These are phyloP conservation scores for Ceratobasidium theobromae DNA, from an alignment of 1,284 basidiomycete species.

Conservation along the genomic window DNA sequence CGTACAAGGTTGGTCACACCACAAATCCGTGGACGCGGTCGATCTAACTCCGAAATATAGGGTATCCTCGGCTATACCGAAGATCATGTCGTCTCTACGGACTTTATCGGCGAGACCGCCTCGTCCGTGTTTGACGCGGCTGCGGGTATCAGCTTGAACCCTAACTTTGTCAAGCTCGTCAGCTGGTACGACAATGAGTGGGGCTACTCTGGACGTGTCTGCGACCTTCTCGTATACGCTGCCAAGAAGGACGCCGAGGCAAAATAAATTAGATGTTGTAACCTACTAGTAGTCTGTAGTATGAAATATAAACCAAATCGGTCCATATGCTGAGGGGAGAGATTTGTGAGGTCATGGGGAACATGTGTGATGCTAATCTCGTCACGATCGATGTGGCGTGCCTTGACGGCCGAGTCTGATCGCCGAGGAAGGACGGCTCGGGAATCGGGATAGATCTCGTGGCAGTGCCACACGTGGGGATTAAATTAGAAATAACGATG, in stretches of 20 bases:
- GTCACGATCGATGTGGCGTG: too few relatives aligned
- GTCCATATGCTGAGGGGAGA: too few relatives aligned
- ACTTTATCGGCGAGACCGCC: slow-evolving; percentile 80
- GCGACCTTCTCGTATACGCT: slow-evolving; percentile 84
- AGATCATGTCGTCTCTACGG: slow-evolving; percentile 91
- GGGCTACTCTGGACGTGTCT: slow-evolving; percentile 95
- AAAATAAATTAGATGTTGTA: not conserved
- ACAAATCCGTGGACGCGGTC: not conserved
- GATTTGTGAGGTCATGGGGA: too few relatives aligned
- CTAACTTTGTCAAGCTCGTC: slow-evolving; percentile 94
- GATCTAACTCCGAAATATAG: slow-evolving; percentile 42
- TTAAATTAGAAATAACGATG: too few relatives aligned
- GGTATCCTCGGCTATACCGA: slow-evolving; percentile 96
- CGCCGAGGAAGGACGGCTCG: too few relatives aligned
- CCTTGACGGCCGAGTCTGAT: too few relatives aligned
- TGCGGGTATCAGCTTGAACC: slow-evolving; percentile 92
- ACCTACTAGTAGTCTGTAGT: not conserved
- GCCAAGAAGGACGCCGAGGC: slow-evolving; percentile 65
- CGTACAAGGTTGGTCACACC: slow-evolving; percentile 48
- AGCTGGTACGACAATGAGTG: slow-evolving; percentile 97
- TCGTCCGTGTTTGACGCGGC: slow-evolving; percentile 91
- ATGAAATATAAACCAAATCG: not conserved
- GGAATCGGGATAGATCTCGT: too few relatives aligned
- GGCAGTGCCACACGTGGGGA: too few relatives aligned
- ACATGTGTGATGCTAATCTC: too few relatives aligned